phyloP scores from a whole-genome alignment of 441 rosid species.

The Bocquillonia castaneifolia region DNA sequence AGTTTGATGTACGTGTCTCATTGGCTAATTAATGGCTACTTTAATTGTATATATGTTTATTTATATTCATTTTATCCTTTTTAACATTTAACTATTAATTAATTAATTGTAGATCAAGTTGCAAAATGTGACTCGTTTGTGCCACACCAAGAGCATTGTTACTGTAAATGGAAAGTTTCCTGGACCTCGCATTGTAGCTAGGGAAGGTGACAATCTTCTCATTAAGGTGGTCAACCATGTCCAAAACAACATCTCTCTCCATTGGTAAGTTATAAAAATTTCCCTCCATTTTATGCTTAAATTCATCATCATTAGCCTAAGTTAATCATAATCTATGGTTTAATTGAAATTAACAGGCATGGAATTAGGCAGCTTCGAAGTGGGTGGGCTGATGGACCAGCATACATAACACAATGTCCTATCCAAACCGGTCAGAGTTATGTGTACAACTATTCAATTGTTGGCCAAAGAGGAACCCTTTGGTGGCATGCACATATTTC shows the following conservation, averaged over 20 bases:
- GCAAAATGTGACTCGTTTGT: constrained; percentile 44
- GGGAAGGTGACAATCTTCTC: constrained; percentile 48
- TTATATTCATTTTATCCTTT: too few species aligned
- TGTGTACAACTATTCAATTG: constrained; percentile 54
- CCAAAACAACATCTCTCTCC: constrained; percentile 41
- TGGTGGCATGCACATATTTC: constrained; percentile 68
- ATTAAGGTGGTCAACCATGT: constrained; percentile 40
- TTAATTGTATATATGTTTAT: background rate
- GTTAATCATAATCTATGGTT: background rate
- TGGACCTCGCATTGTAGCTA: constrained; percentile 38
- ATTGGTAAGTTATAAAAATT: constrained; percentile 30
- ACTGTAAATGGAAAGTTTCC: constrained; percentile 55
- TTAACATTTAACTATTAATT: too few species aligned
- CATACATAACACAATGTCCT: constrained; percentile 64
- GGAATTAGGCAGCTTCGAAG: constrained; percentile 50
- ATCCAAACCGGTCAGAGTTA: constrained; percentile 54
- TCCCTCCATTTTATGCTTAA: background rate
- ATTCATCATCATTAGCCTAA: background rate
- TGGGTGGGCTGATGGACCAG: constrained; percentile 82
- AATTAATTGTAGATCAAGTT: constrained; percentile 39
- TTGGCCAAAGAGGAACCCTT: constrained; percentile 66
- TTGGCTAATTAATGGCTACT: background rate
- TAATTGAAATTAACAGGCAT: constrained; percentile 40
- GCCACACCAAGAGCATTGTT: constrained; percentile 43
- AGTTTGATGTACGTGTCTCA: constrained; percentile 35